Evolutionary conservation across 148 eudicot genomes (phyloP).

Genomic region (Nepenthes mirabilis): DNA sequence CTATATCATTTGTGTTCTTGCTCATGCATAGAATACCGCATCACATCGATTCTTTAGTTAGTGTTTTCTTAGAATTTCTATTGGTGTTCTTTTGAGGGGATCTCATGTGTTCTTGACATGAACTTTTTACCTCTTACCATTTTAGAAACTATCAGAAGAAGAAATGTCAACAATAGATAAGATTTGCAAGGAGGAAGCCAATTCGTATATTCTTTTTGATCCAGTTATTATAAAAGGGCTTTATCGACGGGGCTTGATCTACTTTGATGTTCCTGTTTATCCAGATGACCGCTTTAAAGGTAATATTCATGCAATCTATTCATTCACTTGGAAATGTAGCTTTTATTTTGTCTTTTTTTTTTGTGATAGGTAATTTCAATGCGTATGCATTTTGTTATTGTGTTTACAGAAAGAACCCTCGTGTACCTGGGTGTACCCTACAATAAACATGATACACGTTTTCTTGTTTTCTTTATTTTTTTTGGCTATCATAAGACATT

Average conservation of each 20-base stretch:
- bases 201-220: slow-evolving; percentile 74
- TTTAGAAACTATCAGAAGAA: slow-evolving; percentile 95
- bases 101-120: background rate
- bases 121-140: background rate
- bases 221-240: slow-evolving; percentile 80
- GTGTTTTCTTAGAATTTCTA: background rate
- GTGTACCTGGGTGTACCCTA: background rate
- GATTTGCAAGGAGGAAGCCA: slow-evolving; percentile 95
- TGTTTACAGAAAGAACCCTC: too few relatives aligned
- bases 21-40: too few relatives aligned
- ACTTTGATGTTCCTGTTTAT: slow-evolving; percentile 89
- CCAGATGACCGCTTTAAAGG: slow-evolving; percentile 96
- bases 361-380: too few relatives aligned
- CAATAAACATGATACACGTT: background rate
- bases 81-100: background rate
- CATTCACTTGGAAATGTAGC: too few relatives aligned
- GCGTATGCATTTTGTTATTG: too few relatives aligned
- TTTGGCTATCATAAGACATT: too few relatives aligned
- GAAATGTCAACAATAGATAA: slow-evolving; percentile 94
- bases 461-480: too few relatives aligned
- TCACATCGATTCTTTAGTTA: too few relatives aligned
- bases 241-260: slow-evolving; percentile 68
- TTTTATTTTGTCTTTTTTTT: background rate
- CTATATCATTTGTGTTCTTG: background rate
- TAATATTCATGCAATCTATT: slow-evolving; percentile 11